Evolutionary conservation across 371 early-diverging fungal genomes (phyloP).

Genomic region (Capillidium rhysosporum): DNA sequence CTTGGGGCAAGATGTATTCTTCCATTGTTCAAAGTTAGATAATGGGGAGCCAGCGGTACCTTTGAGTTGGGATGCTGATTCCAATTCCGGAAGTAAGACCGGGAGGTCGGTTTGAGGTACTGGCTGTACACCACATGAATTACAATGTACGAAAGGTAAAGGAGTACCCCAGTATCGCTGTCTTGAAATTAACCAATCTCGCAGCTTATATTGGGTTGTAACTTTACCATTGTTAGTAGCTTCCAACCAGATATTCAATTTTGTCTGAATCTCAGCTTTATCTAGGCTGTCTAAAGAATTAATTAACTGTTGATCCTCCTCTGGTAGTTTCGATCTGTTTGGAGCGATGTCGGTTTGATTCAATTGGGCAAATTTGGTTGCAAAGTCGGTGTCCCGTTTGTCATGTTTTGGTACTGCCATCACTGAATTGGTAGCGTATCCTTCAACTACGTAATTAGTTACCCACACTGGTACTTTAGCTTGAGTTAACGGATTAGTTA

Average conservation of each 20-base stretch:
- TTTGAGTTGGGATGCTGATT: slow-evolving; percentile 23
- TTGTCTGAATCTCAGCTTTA: background rate
- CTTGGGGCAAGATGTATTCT: slow-evolving; percentile 52
- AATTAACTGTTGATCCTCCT: slow-evolving; percentile 3
- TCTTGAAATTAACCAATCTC: slow-evolving; percentile 96
- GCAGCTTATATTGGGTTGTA: slow-evolving; percentile 38
- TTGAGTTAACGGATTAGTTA: slow-evolving; percentile 36
- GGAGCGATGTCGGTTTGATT: slow-evolving; percentile 19
- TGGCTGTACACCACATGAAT: slow-evolving; percentile 61
- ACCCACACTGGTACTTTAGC: slow-evolving; percentile 49
- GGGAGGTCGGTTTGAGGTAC: slow-evolving; percentile 71
- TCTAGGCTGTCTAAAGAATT: background rate
- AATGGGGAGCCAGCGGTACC: slow-evolving; percentile 58
- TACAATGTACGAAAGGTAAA: slow-evolving; percentile 89
- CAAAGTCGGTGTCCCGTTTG: slow-evolving; percentile 51
- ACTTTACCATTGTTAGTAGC: background rate
- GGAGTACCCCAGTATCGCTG: slow-evolving; percentile 99
- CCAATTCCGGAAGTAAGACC: slow-evolving; percentile 37
- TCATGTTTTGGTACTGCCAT: slow-evolving; percentile 82
- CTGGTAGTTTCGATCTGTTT: slow-evolving; percentile 16
- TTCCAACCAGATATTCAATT: background rate
- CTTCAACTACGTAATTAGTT: slow-evolving; percentile 52
- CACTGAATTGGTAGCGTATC: slow-evolving; percentile 70
- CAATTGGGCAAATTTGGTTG: slow-evolving; percentile 18
- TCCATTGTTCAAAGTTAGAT: slow-evolving; percentile 31